Evolutionary conservation across 371 early-diverging fungal genomes (phyloP), one percentile per base, ranked within the genome.

Genomic region (Mucor saturninus): DNA sequence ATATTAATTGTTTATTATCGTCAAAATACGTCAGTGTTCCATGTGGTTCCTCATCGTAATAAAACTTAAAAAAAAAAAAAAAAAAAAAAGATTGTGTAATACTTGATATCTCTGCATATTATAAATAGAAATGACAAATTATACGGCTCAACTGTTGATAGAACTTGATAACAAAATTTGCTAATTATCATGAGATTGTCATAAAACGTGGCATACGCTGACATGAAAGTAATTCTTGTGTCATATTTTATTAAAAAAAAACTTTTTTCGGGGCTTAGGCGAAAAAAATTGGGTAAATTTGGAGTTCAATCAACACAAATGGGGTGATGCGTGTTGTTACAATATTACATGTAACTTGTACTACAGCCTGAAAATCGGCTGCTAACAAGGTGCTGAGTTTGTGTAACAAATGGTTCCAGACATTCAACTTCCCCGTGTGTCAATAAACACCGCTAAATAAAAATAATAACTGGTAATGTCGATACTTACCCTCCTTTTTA

Each of bases 291-390:
- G 21, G 21, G 43, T 13, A 14, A 43, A 43, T 43, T 43, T 43
- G 2, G 15, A 43, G 15, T 15, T n/a, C n/a, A 43, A 43, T 43
- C n/a, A 43, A 43, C 14, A 43, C 43, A 43, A 43, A 43, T 43
- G 43, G 14, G 11, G 14, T 14, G 43, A 43, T 43, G 15, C 9
- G n/a, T 43, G 15, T 15, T 14, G 40, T 40, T 40, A 40, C 40
- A 40, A 11, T 40, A 40, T 11, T 40, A 40, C 40, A 40, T 40
- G 40, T 14, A 40, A 14, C 40, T 40, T 14, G 43, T 43, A 14
- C 43, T n/a, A 43, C 43, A 43, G 43, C 15, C 43, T 43, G 43
- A 43, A 43, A 43, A 43, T 43, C 43, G 43, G 43, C 14, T 43
- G 43, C 14, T 5, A 43, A 43, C 43, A 43, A n/a, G 43, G 43